phyloP scores from a whole-genome alignment of 2,329 filamentous ascomycete species.

The Lecanosticta acicola region DNA sequence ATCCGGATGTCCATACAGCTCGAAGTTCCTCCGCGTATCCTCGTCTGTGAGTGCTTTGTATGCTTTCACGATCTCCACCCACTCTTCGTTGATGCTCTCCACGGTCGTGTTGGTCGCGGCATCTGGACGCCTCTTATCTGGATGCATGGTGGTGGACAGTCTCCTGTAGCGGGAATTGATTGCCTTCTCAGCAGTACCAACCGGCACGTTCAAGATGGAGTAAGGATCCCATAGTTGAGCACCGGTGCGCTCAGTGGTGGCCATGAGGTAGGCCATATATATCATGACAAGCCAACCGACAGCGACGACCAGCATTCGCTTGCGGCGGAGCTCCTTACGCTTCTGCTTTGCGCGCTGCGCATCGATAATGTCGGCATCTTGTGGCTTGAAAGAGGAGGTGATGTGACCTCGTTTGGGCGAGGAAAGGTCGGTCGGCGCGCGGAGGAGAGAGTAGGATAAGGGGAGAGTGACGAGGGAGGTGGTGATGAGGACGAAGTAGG shows the following conservation, averaged over 20 bases:
- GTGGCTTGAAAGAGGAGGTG: conserved; percentile 71
- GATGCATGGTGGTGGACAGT: conserved; percentile 80
- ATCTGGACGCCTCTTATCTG: conserved; percentile 85
- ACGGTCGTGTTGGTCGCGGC: conserved; percentile 80
- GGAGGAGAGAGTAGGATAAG: conserved; percentile 78
- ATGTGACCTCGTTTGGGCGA: conserved; percentile 77
- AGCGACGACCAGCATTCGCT: conserved; percentile 71
- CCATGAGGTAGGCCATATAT: conserved; percentile 87
- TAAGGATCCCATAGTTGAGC: conserved; percentile 94
- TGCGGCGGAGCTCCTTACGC: conserved; percentile 81
- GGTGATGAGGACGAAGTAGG: conserved; percentile 94
- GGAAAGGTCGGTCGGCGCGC: conserved; percentile 63
- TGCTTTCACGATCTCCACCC: conserved; percentile 93
- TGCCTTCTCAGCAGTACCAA: conserved; percentile 76
- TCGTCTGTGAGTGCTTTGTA: conserved; percentile 98
- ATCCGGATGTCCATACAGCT: conserved; percentile 92
- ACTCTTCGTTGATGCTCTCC: conserved; percentile 77
- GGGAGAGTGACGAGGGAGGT: conserved; percentile 81
- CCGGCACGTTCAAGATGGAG: conserved; percentile 80
- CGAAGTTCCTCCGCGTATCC: conserved; percentile 92
- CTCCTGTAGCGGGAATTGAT: conserved; percentile 90
- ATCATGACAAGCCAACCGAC: conserved; percentile 77
- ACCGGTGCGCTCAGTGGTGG: conserved; percentile 64
- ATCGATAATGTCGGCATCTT: conserved; percentile 78
- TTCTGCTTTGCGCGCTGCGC: conserved; percentile 78